phyloP scores from a whole-genome alignment of 2,329 filamentous ascomycete genomes.

The Stagonosporopsis tanaceti region DNA sequence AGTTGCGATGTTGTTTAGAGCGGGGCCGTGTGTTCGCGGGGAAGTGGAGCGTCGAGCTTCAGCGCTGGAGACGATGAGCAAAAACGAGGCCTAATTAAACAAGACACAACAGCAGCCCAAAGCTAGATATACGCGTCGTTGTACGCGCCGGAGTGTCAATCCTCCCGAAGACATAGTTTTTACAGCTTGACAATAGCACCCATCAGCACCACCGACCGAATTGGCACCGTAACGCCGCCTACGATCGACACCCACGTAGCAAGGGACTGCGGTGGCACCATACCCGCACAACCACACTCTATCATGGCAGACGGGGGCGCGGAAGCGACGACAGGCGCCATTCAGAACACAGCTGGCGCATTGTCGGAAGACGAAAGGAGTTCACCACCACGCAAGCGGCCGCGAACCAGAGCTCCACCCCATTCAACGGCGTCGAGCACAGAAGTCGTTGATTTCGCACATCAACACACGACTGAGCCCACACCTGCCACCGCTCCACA shows the following conservation, averaged over 20 bases:
- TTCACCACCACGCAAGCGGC: slow-evolving; percentile 41
- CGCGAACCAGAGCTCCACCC: slow-evolving; percentile 45
- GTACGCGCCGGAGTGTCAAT: neutral
- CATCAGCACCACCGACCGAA: neutral
- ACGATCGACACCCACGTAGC: neutral
- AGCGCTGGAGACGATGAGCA: neutral
- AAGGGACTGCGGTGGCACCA: neutral
- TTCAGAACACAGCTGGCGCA: slow-evolving; percentile 15
- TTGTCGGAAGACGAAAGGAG: slow-evolving; percentile 19
- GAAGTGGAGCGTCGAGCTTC: slow-evolving; percentile 21
- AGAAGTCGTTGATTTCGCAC: neutral
- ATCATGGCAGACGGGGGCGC: neutral
- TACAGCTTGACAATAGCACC: neutral
- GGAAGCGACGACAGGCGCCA: neutral
- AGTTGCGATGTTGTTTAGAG: slow-evolving; percentile 21
- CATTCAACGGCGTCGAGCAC: slow-evolving; percentile 4
- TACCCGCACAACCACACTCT: too few relatives aligned
- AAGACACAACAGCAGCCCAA: neutral
- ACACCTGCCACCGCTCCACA: neutral
- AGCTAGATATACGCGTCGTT: slow-evolving; percentile 1
- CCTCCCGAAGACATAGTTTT: neutral
- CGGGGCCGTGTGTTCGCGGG: slow-evolving; percentile 26
- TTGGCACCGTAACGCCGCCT: too few relatives aligned
- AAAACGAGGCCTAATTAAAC: too few relatives aligned
- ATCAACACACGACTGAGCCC: neutral